These are phyloP conservation scores for Lycium ferocissimum DNA, from an alignment of 257 asterid species.

Conservation along the genomic window DNA sequence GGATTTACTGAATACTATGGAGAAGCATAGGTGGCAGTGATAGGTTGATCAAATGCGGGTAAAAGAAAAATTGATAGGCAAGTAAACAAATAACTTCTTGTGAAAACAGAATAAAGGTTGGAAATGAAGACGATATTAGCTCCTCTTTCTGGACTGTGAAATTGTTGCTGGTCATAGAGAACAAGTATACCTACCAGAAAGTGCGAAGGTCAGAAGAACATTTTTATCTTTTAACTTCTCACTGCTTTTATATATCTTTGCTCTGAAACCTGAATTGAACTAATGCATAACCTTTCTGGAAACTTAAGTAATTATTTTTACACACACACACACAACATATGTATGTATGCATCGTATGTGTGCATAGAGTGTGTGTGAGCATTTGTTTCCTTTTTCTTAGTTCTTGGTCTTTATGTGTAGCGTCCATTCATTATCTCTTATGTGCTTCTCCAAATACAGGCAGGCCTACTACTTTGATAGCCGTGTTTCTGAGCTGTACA, in stretches of 20 bases:
- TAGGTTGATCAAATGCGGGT: neutral
- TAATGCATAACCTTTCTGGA: neutral
- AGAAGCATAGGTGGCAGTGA: neutral
- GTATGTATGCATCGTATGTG: neutral
- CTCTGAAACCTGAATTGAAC: neutral
- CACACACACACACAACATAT: neutral
- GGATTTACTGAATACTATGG: neutral
- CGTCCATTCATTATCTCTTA: neutral
- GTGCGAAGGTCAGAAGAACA: slow-evolving; percentile 17
- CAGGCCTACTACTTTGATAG: slow-evolving; percentile 1
- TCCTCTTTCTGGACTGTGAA: slow-evolving; percentile 20
- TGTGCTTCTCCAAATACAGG: slow-evolving; percentile 24
- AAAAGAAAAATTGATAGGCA: slow-evolving; percentile 12
- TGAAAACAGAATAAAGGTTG: neutral
- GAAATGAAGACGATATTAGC: neutral
- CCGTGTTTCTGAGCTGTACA: slow-evolving; percentile 23
- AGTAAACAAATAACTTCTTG: neutral
- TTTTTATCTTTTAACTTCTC: neutral
- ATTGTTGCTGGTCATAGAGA: slow-evolving; percentile 19
- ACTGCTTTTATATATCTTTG: neutral
- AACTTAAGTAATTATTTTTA: neutral
- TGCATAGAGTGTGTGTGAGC: neutral
- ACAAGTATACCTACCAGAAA: neutral
- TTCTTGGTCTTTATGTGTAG: neutral
- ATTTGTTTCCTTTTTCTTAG: neutral